Percentiles rank a stretch among this genome's conserved stretches.
Conservation (phyloP, 306 rosid species). For the Dryas octopetala region DNA sequence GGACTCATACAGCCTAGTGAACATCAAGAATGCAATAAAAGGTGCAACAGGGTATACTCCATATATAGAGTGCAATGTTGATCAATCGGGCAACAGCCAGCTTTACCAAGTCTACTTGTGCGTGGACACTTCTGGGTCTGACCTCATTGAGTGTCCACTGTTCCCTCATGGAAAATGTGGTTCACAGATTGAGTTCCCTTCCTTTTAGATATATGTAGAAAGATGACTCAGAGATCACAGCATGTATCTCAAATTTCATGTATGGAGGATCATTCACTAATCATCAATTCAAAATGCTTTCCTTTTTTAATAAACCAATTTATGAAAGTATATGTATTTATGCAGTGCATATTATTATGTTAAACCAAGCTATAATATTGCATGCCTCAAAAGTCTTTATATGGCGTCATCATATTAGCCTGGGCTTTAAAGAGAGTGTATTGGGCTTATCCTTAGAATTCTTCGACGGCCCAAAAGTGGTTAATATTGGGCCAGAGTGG, state of each 20-base stretch:
- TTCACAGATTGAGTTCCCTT: conserved; percentile 38
- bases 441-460: too few species aligned
- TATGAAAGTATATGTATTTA: not conserved
- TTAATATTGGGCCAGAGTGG: too few species aligned
- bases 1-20: conserved; percentile 23
- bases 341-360: not conserved
- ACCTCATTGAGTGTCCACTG: conserved; percentile 44
- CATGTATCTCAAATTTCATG: not conserved
- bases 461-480: too few species aligned
- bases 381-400: too few species aligned
- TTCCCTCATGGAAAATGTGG: conserved; percentile 36
- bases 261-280: not conserved
- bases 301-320: not conserved
- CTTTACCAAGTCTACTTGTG: conserved; percentile 48
- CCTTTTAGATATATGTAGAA: conserved; percentile 18
- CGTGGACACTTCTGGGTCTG: conserved; percentile 48
- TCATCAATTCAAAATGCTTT: not conserved
- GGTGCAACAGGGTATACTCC: conserved; percentile 30
- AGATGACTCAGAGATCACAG: not conserved
- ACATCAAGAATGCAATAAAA: conserved; percentile 33
- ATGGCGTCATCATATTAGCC: too few species aligned
- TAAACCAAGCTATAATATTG: too few species aligned
- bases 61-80: conserved; percentile 47
- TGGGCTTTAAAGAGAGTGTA: too few species aligned
- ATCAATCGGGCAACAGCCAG: conserved; percentile 44